Percentiles rank a stretch among this genome's conserved stretches.
phyloP scores from a whole-genome alignment of 495 filamentous ascomycete genomes.

The Penicillium flavigenum region DNA sequence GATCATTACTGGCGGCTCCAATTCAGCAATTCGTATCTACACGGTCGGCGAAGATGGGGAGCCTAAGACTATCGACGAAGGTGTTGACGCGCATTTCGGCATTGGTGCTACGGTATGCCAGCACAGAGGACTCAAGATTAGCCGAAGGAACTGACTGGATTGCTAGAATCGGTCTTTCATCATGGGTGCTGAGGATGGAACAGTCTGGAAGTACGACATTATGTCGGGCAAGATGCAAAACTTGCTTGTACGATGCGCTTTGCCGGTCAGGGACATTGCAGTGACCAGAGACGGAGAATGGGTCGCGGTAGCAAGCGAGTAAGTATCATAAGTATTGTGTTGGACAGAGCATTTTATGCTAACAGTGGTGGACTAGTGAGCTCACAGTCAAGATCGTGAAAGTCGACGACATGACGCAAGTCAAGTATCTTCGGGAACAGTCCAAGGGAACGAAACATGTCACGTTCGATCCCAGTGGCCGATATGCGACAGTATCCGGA shows the following conservation, averaged over 20 bases:
- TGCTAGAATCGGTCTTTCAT: slow-evolving; percentile 76
- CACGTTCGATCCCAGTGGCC: slow-evolving; percentile 80
- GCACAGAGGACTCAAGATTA: neutral
- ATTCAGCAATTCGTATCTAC: slow-evolving; percentile 88
- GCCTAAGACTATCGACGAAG: slow-evolving; percentile 85
- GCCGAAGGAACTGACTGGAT: neutral
- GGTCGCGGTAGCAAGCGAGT: slow-evolving; percentile 96
- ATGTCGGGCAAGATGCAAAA: slow-evolving; percentile 71
- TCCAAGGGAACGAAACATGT: slow-evolving; percentile 83
- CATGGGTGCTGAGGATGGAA: slow-evolving; percentile 87
- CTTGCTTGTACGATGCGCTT: slow-evolving; percentile 74
- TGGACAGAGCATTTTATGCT: slow-evolving; percentile 8
- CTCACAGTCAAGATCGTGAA: slow-evolving; percentile 85
- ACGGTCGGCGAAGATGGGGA: slow-evolving; percentile 87
- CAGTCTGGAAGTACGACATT: slow-evolving; percentile 82
- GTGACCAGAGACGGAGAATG: slow-evolving; percentile 81
- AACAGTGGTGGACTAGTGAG: slow-evolving; percentile 53
- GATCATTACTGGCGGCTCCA: slow-evolving; percentile 82
- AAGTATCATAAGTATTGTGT: slow-evolving; percentile 22
- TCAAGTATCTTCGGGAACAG: slow-evolving; percentile 77
- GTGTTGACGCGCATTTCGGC: slow-evolving; percentile 73
- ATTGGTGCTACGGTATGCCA: slow-evolving; percentile 69
- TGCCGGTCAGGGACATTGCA: slow-evolving; percentile 82
- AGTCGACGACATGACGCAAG: slow-evolving; percentile 68
- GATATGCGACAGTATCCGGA: slow-evolving; percentile 75